phyloP scores from a whole-genome alignment of 1,284 basidiomycete genomes.

The Ceratobasidium sp. region DNA sequence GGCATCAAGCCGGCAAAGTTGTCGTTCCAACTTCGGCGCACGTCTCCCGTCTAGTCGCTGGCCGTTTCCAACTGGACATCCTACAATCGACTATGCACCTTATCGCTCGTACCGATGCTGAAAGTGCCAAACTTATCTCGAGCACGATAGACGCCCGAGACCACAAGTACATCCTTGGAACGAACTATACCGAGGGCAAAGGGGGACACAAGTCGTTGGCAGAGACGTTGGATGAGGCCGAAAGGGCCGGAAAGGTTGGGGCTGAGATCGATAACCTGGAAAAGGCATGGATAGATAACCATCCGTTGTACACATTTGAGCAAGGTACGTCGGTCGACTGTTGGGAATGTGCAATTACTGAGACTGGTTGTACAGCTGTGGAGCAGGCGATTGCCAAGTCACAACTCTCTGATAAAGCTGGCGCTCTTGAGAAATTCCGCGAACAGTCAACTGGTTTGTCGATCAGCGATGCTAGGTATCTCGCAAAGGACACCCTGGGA shows the following conservation, averaged over 20 bases:
- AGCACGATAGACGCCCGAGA: constrained; percentile 84
- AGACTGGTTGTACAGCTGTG: constrained; percentile 51
- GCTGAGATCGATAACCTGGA: constrained; percentile 81
- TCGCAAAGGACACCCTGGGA: constrained; percentile 79
- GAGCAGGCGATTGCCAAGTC: constrained; percentile 63
- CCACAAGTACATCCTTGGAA: constrained; percentile 77
- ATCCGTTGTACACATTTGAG: constrained; percentile 84
- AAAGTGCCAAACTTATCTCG: constrained; percentile 87
- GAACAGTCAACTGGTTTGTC: constrained; percentile 73
- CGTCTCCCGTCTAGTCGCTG: constrained; percentile 81
- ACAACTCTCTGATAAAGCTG: constrained; percentile 65
- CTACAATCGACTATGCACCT: constrained; percentile 88
- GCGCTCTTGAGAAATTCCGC: constrained; percentile 69
- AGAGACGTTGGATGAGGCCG: constrained; percentile 79
- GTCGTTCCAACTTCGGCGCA: constrained; percentile 90
- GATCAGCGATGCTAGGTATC: constrained; percentile 74
- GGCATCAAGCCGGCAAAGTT: constrained; percentile 93
- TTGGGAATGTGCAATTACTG: constrained; percentile 44
- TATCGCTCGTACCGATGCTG: constrained; percentile 92
- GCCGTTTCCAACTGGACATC: constrained; percentile 89
- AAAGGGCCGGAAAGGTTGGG: constrained; percentile 72
- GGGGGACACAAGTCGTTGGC: constrained; percentile 69
- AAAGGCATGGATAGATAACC: constrained; percentile 77
- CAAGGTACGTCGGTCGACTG: constrained; percentile 65
- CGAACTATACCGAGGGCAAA: constrained; percentile 57